Conservation (phyloP, 2,329 filamentous ascomycete species). For the Penicillium carneum region DNA sequence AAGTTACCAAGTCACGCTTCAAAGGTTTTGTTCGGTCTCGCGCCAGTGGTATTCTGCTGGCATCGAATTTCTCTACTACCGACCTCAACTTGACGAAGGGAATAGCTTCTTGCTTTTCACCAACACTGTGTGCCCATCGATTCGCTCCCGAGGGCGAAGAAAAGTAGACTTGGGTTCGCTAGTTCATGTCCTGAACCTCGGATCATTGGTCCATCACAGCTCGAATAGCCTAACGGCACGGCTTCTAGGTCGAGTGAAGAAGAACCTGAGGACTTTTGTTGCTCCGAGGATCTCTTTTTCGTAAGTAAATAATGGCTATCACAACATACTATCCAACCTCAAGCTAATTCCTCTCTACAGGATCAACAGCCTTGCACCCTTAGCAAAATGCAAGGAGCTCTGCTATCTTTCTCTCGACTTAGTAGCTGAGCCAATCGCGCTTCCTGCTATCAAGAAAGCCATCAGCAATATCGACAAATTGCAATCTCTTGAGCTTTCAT, state of each 20-base stretch:
- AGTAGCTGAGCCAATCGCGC: conserved; percentile 59
- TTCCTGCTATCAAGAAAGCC: conserved; percentile 60
- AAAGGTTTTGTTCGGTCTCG: conserved; percentile 61
- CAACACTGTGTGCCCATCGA: conserved; percentile 60
- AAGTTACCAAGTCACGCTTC: conserved; percentile 55
- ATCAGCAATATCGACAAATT: conserved; percentile 58
- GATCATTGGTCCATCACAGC: conserved; percentile 65
- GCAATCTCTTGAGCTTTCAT: conserved; percentile 54
- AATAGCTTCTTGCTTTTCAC: conserved; percentile 63
- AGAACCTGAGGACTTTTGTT: conserved; percentile 60
- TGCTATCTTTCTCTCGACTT: conserved; percentile 61
- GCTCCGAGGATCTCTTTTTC: conserved; percentile 66
- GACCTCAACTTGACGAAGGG: conserved; percentile 59
- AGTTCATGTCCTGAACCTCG: conserved; percentile 62
- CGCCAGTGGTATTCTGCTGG: conserved; percentile 65
- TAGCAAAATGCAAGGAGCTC: conserved; percentile 63
- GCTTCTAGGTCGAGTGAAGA: conserved; percentile 62
- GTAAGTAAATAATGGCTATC: conserved; percentile 41
- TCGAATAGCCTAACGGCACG: conserved; percentile 65
- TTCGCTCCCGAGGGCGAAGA: conserved; percentile 54
- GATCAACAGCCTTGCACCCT: conserved; percentile 62
- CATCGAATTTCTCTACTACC: conserved; percentile 60
- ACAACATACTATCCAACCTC: not conserved
- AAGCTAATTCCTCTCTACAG: conserved; percentile 29
- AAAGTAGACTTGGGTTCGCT: conserved; percentile 57